phyloP scores from a whole-genome alignment of 2,329 filamentous ascomycete genomes.

The Aspergillus hiratsukae region DNA sequence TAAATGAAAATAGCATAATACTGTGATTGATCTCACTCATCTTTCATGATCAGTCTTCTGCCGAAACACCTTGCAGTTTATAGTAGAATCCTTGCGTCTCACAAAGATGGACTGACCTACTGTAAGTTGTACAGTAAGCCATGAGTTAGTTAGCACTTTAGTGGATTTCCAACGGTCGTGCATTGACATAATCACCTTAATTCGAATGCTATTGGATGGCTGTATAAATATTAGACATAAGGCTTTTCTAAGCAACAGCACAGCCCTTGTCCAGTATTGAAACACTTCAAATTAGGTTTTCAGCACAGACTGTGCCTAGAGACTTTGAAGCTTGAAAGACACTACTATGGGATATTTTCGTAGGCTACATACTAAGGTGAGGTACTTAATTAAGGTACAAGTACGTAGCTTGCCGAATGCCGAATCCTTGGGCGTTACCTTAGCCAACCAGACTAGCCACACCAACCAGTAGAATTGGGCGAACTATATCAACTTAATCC shows the following conservation, averaged over 20 bases:
- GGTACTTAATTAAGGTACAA: too few relatives aligned
- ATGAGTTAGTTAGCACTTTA: not conserved
- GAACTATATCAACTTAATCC: too few relatives aligned
- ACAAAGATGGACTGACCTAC: not conserved
- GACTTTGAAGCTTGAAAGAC: too few relatives aligned
- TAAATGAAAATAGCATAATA: not conserved
- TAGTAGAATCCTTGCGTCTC: not conserved
- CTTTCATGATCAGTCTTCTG: not conserved
- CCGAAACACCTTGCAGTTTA: not conserved
- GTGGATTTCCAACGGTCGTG: too few relatives aligned
- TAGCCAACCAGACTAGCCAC: too few relatives aligned
- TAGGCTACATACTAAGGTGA: not conserved
- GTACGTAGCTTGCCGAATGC: too few relatives aligned
- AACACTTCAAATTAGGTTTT: not conserved
- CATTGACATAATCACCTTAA: not conserved
- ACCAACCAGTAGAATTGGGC: too few relatives aligned
- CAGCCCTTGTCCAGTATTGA: not conserved
- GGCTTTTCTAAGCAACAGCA: too few relatives aligned
- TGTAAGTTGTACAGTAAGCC: not conserved
- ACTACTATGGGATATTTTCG: not conserved
- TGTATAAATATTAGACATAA: not conserved
- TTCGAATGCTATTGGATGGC: not conserved
- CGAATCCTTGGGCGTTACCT: too few relatives aligned
- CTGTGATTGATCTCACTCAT: not conserved
- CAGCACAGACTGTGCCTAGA: not conserved